These are phyloP conservation scores for Alternaria consortialis DNA, from an alignment of 2,329 filamentous ascomycete species.

Conservation along the genomic window DNA sequence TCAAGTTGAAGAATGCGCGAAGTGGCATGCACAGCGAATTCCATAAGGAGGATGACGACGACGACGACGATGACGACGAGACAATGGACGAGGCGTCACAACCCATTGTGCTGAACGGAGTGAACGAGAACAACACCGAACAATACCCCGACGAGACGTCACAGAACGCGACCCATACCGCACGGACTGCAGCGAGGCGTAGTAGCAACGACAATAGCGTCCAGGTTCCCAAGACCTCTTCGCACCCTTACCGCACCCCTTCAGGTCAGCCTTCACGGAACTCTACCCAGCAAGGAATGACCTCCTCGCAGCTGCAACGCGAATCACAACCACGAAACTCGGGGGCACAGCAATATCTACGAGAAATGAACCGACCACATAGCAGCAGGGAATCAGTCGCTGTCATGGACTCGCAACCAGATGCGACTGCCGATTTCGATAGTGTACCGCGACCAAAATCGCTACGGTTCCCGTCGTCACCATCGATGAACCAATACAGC, in stretches of 20 bases:
- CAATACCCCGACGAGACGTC: conserved; percentile 47
- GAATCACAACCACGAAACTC: conserved; percentile 28
- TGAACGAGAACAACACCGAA: conserved; percentile 28
- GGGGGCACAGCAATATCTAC: conserved; percentile 28
- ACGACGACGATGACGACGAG: conserved; percentile 34
- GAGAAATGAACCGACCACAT: conserved; percentile 23
- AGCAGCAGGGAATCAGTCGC: conserved; percentile 51
- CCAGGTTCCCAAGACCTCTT: conserved; percentile 51
- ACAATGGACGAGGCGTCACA: conserved; percentile 33
- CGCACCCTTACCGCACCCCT: conserved; percentile 41
- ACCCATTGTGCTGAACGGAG: conserved; percentile 16
- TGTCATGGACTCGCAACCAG: conserved; percentile 58
- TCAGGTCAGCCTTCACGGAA: conserved; percentile 30
- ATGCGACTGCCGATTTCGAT: conserved; percentile 35
- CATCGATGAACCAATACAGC: conserved; percentile 46
- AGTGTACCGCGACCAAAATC: conserved; percentile 39
- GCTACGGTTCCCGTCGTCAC: conserved; percentile 49
- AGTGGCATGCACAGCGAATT: conserved; percentile 12
- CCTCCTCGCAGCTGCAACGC: conserved; percentile 33
- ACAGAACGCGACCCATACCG: conserved; percentile 26
- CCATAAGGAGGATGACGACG: conserved; percentile 34
- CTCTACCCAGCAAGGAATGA: conserved; percentile 28
- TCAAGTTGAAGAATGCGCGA: conserved; percentile 11
- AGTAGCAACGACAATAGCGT: conserved; percentile 34
- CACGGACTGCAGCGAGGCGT: conserved; percentile 22